These are phyloP conservation scores for Citrullus mucosospermus DNA, from an alignment of 306 rosid genomes.

Conservation along the genomic window DNA sequence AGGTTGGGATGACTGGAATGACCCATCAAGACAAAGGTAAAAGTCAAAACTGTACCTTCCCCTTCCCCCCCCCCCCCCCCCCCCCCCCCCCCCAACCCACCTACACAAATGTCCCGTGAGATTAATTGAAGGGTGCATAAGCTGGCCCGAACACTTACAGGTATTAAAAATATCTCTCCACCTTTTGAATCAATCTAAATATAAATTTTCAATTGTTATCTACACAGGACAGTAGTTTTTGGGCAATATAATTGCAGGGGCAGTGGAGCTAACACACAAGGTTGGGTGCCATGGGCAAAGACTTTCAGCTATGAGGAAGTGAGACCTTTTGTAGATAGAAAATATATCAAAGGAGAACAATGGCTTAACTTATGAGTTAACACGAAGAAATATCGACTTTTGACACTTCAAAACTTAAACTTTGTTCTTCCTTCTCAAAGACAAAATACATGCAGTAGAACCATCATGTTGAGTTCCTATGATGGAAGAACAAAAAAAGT, in stretches of 20 bases:
- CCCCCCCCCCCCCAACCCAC: background rate
- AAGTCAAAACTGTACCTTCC: background rate
- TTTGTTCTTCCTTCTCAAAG: background rate
- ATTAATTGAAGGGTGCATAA: background rate
- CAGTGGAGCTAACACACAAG: conserved; percentile 41
- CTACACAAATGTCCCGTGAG: too few relatives aligned
- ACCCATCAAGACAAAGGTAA: conserved; percentile 59
- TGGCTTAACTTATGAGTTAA: conserved; percentile 44
- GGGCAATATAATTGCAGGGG: conserved; percentile 61
- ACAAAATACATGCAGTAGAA: too few relatives aligned
- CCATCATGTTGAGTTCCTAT: too few relatives aligned
- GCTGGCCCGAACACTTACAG: background rate
- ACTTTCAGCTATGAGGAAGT: conserved; percentile 37
- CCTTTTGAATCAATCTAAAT: background rate
- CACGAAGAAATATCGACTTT: background rate
- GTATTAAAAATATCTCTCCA: background rate
- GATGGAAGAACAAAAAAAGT: too few relatives aligned
- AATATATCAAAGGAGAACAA: conserved; percentile 50
- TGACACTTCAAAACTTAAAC: background rate
- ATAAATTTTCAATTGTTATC: background rate
- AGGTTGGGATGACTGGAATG: conserved; percentile 79
- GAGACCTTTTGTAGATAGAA: conserved; percentile 38
- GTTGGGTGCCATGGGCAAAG: conserved; percentile 67
- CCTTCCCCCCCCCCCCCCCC: background rate
- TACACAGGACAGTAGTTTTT: conserved; percentile 65